Evolutionary conservation across 2,329 filamentous ascomycete species (phyloP).

Genomic region (Stachybotrys chlorohalonatus): DNA sequence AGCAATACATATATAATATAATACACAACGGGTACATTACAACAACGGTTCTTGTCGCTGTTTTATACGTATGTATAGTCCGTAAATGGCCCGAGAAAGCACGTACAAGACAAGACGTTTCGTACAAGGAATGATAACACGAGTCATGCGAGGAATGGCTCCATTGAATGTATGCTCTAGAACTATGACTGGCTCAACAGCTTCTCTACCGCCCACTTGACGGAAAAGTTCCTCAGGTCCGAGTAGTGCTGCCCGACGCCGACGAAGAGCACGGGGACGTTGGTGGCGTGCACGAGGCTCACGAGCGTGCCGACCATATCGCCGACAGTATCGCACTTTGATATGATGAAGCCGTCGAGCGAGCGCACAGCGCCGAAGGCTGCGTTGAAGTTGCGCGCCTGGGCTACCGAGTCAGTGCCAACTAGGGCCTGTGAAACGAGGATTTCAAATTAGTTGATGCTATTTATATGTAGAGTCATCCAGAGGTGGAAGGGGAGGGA

Average conservation of each 20-base stretch:
- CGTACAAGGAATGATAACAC: too few species aligned
- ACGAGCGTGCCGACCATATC: slow-evolving; percentile 96
- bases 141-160: too few species aligned
- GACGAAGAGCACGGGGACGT: slow-evolving; percentile 90
- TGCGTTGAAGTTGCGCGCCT: slow-evolving; percentile 92
- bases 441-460: neutral
- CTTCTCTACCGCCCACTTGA: slow-evolving; percentile 61
- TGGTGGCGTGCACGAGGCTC: slow-evolving; percentile 94
- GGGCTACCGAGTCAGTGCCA: slow-evolving; percentile 88
- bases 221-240: slow-evolving; percentile 59
- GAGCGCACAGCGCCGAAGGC: slow-evolving; percentile 74
- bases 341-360: slow-evolving; percentile 95
- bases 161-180: neutral
- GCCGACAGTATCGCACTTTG: slow-evolving; percentile 98
- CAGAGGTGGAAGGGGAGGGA: neutral
- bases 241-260: slow-evolving; percentile 64
- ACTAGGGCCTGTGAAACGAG: slow-evolving; percentile 58
- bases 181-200: slow-evolving; percentile 38
- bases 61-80: too few species aligned
- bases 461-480: neutral
- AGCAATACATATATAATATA: neutral
- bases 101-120: too few species aligned
- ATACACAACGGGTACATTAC: neutral
- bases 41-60: too few species aligned
- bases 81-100: too few species aligned